Evolutionary conservation across 805 yeast genomes (phyloP), one percentile per base, ranked within the genome.

Genomic region (Metschnikowia amazonensis): DNA sequence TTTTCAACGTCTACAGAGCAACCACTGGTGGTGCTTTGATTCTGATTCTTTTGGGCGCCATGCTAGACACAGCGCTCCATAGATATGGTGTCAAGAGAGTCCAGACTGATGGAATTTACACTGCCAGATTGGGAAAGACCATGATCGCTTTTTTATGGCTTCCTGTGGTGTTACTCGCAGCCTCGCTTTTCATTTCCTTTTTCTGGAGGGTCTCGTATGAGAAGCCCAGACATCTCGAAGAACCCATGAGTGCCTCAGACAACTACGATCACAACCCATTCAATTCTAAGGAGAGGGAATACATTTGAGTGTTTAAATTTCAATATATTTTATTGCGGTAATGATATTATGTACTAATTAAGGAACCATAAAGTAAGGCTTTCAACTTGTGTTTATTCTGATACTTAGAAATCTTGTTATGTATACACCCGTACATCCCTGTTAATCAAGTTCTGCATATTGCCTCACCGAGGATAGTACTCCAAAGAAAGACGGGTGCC

Each of bases 141-240:
- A 45, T 49, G 47, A 43, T 45, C 13, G 47, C 52, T 3, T 49
- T 49, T 11, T 32, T 49, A 2, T 49, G 52, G 49, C 40, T 45
- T 13, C 49, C 47, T 2, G 45, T 46, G 21, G 40, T 43, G 11
- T 41, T 49, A 14, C 45, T 45, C 29, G 45, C 43, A 3, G 42
- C 31, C 1, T 23, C 49, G 5, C 25, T 49, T 2, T 25, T 46
- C 18, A 27, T 40, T 5, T 31, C 49, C 5, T 43, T 23, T 14
- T 33, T 40, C 31, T 45, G 49, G 49, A 32, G 34, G 13, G 40
- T 23, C 11, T 36, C 38, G 2, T 18, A 37, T 10, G n/a, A 37
- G 24, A 27, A 20, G 32, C 41, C 41, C 33, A 27, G n/a, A 5
- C 33, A 28, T 11, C n/a, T 37, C 3, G 40, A 48, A 25, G 43